Base-by-base conservation (phyloP, 1,139 yeast species). In the Sugiyamaella grinbergsii region DNA sequence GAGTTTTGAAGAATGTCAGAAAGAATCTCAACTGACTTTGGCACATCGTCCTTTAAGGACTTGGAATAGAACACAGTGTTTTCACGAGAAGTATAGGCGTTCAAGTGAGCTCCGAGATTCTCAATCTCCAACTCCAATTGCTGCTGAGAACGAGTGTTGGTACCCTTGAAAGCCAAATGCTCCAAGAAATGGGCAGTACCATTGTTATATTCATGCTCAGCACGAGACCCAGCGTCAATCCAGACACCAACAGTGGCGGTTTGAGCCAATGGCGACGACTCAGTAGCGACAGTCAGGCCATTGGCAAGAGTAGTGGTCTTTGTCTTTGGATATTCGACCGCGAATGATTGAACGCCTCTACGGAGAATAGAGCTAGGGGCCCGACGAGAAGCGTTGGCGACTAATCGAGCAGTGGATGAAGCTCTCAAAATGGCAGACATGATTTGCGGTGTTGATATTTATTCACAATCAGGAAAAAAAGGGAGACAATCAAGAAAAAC, bases 151-250 rank as follows among this genome's bases (percentile, higher is more conserved):
- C 98, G 80, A 56, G 76, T 78, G 51, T 78, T 71, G 13, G 98
- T 93, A 29, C 99, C 99, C 71, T 93, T 93, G 74, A 93, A 93
- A 2, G 98, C 95, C 62, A 93, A 75, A 71, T 93, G 99, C 70
- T 93, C 99, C 53, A 93, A 74, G 66, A 93, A 93, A 71, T 93
- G 99, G 0, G 99, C 99, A 10, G 98, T 91, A 42, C 99, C 99
- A 62, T 90, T 89, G 65, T 79, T 79, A 64, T 77, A 76, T 47
- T 83, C 81, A 63, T 83, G 85, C 71, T 93, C 99, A 1, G 98
- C 98, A 56, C 99, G 79, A 1, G 98, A 91, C 1, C 99, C 99
- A 42, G 98, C 97, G 69, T 94, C 96, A 58, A 93, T 91, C 90
- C 91, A 85, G 43, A 93, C 93, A 1, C 98, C 98, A 10, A 94